Percentiles rank a stretch among this genome's conserved stretches.
Evolutionary conservation across 192 early-diverging fungal species (phyloP).

Genomic region (Phlyctochytrium arcticum): DNA sequence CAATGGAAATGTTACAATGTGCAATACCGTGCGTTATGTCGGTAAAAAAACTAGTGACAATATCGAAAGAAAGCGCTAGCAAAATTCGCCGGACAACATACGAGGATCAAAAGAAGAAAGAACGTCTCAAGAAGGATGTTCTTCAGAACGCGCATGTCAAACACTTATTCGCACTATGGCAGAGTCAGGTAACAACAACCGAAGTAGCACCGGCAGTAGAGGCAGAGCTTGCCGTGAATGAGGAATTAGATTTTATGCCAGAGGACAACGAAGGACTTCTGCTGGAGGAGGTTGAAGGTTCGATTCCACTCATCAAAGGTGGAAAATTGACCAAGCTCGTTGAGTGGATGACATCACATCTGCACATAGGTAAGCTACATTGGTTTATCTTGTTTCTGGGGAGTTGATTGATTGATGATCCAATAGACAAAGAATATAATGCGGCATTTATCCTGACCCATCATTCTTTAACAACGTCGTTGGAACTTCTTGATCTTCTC

Average conservation of each 20-base stretch:
- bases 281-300: constrained; percentile 20
- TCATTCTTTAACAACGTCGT: constrained; percentile 54
- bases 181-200: constrained; percentile 22
- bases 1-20: constrained; percentile 40
- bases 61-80: constrained; percentile 31
- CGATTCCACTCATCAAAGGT: constrained; percentile 28
- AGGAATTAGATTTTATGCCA: constrained; percentile 27
- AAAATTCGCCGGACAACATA: constrained; percentile 25
- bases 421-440: constrained; percentile 38
- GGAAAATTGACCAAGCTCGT: constrained; percentile 42
- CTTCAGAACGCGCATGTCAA: constrained; percentile 46
- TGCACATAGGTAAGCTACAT: constrained; percentile 26
- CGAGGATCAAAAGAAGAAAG: constrained; percentile 37
- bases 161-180: constrained; percentile 46
- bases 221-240: neutral
- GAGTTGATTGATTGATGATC: neutral
- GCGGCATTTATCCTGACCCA: constrained; percentile 47
- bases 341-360: constrained; percentile 38
- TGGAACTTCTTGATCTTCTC: constrained; percentile 42
- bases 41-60: constrained; percentile 45
- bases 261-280: constrained; percentile 36
- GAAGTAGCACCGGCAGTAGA: neutral
- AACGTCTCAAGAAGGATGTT: constrained; percentile 34
- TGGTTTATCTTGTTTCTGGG: neutral
- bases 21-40: constrained; percentile 45